Evolutionary conservation across 352 stramenopile species (phyloP).

Genomic region (Globisporangium cederbergense): DNA sequence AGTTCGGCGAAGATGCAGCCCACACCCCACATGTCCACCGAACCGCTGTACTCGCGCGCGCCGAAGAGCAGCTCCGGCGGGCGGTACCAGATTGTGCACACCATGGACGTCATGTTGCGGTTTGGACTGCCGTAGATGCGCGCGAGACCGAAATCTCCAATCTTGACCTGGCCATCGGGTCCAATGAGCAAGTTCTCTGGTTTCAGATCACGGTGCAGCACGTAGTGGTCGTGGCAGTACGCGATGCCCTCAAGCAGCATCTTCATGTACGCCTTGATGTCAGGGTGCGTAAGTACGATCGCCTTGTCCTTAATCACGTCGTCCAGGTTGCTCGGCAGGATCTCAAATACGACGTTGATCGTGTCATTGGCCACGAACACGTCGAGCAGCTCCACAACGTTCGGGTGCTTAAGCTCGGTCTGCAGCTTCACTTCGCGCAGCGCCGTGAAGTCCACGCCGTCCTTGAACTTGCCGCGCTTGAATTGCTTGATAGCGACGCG

Average conservation of each 20-base stretch:
- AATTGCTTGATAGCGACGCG: conserved; percentile 87
- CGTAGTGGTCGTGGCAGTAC: conserved; percentile 81
- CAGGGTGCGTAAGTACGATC: conserved; percentile 73
- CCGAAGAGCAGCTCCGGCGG: conserved; percentile 87
- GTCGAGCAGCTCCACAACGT: conserved; percentile 84
- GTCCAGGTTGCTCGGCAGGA: conserved; percentile 84
- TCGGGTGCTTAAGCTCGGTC: conserved; percentile 81
- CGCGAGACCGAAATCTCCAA: conserved; percentile 87
- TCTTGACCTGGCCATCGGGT: conserved; percentile 76
- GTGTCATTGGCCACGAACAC: conserved; percentile 87
- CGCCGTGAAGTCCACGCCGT: conserved; percentile 86
- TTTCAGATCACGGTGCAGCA: conserved; percentile 87
- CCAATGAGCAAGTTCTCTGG: conserved; percentile 86
- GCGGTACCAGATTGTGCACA: conserved; percentile 88
- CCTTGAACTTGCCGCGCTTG: conserved; percentile 87
- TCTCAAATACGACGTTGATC: conserved; percentile 89
- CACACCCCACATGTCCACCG: conserved; percentile 86
- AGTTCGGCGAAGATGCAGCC: conserved; percentile 88
- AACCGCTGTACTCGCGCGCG: conserved; percentile 77
- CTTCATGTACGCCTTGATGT: conserved; percentile 89
- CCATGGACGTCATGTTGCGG: conserved; percentile 87
- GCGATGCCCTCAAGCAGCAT: conserved; percentile 78
- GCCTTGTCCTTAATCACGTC: conserved; percentile 89
- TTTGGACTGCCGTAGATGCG: conserved; percentile 83
- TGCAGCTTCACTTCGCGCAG: conserved; percentile 89